Base-by-base conservation (phyloP, 495 filamentous ascomycete genomes). In the Penicillium dipodomyicola region DNA sequence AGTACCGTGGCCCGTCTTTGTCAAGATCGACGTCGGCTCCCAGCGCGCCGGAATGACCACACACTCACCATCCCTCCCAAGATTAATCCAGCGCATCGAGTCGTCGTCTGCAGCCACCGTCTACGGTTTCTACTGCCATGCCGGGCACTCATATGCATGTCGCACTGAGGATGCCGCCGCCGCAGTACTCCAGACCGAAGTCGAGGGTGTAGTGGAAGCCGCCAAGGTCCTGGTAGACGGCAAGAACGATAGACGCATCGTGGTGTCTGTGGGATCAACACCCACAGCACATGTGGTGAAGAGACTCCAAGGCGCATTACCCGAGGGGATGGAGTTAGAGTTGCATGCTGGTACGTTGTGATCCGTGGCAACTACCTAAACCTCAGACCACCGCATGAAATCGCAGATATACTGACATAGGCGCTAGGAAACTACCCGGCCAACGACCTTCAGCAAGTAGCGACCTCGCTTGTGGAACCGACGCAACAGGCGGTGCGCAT, bases 251-350 rank as follows among this genome's bases (percentile, higher is more conserved):
- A 29, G 65, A 35, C 54, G 62, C 35, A 48, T 73, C 5, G 59
- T 73, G 23, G 58, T 71, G 15, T 72, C 69, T 2, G 62, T 73
- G 30, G 71, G 71, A 14, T 69, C 71, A 9, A 73, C 71, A 3
- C 71, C 71, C 0, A 72, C 69, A 27, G 71, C 71, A 27, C 71
- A 73, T 53, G 71, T 73, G 4, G 69, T 72, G 2, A 49, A 49
- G 0, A 49, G 51, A 15, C 27, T 73, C 27, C 65, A 62, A 44
- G 56, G 60, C 7, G 49, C 12, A 0, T 39, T 72, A 14, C 67
- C 67, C 0, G 40, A 30, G 39, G 56, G 56, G 23, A 27, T 69
- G 51, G 57, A 68, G 47, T 47, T 73, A 25, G 71, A 73, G 39
- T 55, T 73, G 22, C 69, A 73, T 58, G 71, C 37, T 37, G 35